These are phyloP conservation scores for Cystobasidium onofrii DNA, from an alignment of 768 basidiomycete genomes.

Conservation along the genomic window DNA sequence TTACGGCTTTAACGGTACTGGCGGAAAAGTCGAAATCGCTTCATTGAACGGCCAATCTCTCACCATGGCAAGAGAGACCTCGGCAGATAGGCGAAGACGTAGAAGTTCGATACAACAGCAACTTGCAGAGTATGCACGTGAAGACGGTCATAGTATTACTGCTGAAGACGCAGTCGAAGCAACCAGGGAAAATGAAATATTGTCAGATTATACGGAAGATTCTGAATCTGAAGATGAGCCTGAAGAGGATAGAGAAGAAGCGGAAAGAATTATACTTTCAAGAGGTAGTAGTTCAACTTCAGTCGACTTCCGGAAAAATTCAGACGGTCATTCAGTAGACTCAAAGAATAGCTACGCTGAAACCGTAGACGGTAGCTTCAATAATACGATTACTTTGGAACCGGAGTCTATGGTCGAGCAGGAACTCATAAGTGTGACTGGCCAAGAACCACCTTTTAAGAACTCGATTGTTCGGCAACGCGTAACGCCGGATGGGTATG, in stretches of 20 bases:
- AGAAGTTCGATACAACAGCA: background rate
- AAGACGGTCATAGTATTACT: background rate
- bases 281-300: background rate
- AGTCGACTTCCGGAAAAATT: background rate
- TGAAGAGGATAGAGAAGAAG: background rate
- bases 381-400: background rate
- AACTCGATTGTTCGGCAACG: slow-evolving; percentile 81
- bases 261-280: background rate
- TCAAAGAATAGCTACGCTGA: background rate
- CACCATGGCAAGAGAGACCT: background rate
- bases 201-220: background rate
- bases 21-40: background rate
- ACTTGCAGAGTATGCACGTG: background rate
- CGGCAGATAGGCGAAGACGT: background rate
- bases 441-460: slow-evolving; percentile 18
- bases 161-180: background rate
- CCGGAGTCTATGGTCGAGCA: background rate
- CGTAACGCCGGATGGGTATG: slow-evolving; percentile 66
- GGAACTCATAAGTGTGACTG: slow-evolving; percentile 13
- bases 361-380: background rate
- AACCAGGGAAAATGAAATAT: background rate
- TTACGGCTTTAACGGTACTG: background rate
- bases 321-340: background rate
- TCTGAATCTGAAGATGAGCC: slow-evolving; percentile 10
- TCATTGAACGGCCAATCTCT: background rate